Conservation (phyloP, 2,329 filamentous ascomycete genomes). For the Xylaria sp. region DNA sequence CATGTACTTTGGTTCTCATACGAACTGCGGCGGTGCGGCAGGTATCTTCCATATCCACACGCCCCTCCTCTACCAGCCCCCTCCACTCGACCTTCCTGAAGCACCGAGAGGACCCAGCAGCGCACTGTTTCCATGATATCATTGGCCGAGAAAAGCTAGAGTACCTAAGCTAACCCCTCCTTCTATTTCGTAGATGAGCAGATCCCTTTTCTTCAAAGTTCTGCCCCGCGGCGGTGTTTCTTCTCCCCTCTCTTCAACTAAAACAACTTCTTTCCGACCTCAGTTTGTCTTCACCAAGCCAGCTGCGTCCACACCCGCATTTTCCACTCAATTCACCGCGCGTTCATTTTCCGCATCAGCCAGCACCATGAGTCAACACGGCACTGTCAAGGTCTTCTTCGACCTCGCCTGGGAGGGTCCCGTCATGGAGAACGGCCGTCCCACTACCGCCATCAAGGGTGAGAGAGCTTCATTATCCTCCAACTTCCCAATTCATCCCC, state of each 20-base stretch:
- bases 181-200: constrained; percentile 18
- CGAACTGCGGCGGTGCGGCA: neutral
- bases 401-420: constrained; percentile 61
- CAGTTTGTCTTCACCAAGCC: constrained; percentile 28
- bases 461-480: constrained; percentile 35
- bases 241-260: constrained; percentile 28
- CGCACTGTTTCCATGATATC: constrained; percentile 20
- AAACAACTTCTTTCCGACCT: constrained; percentile 34
- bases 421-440: constrained; percentile 54
- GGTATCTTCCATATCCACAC: constrained; percentile 13
- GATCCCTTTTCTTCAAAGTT: constrained; percentile 23
- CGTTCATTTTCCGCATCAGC: constrained; percentile 55
- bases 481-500: constrained; percentile 14
- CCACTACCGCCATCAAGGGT: constrained; percentile 56
- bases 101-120: constrained; percentile 14
- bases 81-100: constrained; percentile 6
- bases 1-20: constrained; percentile 4
- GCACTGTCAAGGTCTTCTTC: constrained; percentile 19
- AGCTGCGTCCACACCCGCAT: constrained; percentile 34
- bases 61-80: constrained; percentile 16
- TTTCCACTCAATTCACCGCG: constrained; percentile 25
- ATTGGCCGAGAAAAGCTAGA: constrained; percentile 21
- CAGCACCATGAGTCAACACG: constrained; percentile 25
- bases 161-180: constrained; percentile 22
- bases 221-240: constrained; percentile 24